Percentiles rank a stretch among this genome's conserved stretches.
Conservation (phyloP, 2,329 filamentous ascomycete genomes). For the Aureobasidium subglaciale region DNA sequence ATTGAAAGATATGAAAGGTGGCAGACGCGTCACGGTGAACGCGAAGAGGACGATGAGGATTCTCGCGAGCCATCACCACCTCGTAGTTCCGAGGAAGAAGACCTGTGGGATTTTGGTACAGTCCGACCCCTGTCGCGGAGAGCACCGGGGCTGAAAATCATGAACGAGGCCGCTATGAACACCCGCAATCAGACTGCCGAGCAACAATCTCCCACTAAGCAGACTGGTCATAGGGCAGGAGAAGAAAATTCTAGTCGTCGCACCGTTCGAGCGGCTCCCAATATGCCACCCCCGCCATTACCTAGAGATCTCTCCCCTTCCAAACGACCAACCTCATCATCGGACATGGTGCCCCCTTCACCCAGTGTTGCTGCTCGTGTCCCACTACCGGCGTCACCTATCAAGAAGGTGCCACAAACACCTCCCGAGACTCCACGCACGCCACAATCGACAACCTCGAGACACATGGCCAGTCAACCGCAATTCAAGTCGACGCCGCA, state of each 20-base stretch:
- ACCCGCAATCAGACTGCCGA: constrained; percentile 46
- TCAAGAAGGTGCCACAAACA: constrained; percentile 34
- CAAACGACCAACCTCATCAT: constrained; percentile 29
- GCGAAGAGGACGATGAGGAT: constrained; percentile 56
- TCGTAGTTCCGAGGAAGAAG: constrained; percentile 58
- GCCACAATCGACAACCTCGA: constrained; percentile 26
- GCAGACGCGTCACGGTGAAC: constrained; percentile 70
- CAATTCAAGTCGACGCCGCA: constrained; percentile 27
- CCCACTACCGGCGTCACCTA: constrained; percentile 41
- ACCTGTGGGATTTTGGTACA: constrained; percentile 98
- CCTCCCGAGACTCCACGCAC: constrained; percentile 26
- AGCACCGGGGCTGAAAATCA: constrained; percentile 56
- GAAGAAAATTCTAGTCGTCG: constrained; percentile 16
- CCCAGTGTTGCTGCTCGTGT: constrained; percentile 36
- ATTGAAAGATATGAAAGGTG: constrained; percentile 87
- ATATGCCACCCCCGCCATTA: constrained; percentile 29
- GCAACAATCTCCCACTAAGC: constrained; percentile 20
- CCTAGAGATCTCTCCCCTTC: constrained; percentile 37
- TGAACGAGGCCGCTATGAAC: constrained; percentile 79
- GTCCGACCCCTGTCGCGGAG: constrained; percentile 73
- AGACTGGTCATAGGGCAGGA: constrained; percentile 13
- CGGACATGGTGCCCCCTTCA: constrained; percentile 28
- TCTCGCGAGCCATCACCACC: constrained; percentile 44
- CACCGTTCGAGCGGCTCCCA: constrained; percentile 10
- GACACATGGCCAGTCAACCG: constrained; percentile 19